Base-by-base conservation (phyloP, 139 green algal species). In the Chlorella sp. region DNA sequence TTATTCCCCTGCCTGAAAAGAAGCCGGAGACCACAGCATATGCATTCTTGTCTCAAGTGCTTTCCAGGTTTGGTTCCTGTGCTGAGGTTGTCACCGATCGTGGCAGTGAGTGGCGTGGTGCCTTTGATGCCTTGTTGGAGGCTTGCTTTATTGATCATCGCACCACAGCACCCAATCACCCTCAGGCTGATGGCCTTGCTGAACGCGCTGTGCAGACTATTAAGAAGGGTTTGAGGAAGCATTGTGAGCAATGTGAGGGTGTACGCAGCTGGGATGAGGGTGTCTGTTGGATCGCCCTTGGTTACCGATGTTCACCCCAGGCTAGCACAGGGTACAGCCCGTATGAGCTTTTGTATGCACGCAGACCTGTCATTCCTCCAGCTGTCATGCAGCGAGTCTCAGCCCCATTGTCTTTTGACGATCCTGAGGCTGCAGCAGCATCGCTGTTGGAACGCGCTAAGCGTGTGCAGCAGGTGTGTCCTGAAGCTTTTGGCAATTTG, bases 1-100 rank as follows among this genome's bases (percentile, higher is more conserved):
- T 81, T 10, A 29, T 78, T 6, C 67, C 73, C 2, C 17, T 86
- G 20, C 35, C 22, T 5, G 31, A 55, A 23, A 86, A 83, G 64
- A 30, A 27, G 3, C 30, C 59, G 0, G 20, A 14, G 0, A 17
- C 34, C 24, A 77, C 69, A 1, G 50, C 67, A 5, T 36, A 35
- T 0, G 80, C 69, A 0, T 74, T 82, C 14, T 2, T 72, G 23
- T 29, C 51, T 20, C 31, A 77, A 34, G 67, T 82, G 3, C 24
- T 86, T 1, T 20, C 24, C 0, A 26, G 69, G 0, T 82, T 74
- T 70, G 60, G 64, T 0, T 60, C 74, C 0, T 63, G 35, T 0
- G 81, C 77, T n/a, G 69, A 82, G 34, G 80, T 85, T 2, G 6
- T 80, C 2, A 86, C 61, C 2, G 77, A 86, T 49, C 2, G 35